Evolutionary conservation across 2,329 filamentous ascomycete species (phyloP).

Genomic region (Phoma sp.): DNA sequence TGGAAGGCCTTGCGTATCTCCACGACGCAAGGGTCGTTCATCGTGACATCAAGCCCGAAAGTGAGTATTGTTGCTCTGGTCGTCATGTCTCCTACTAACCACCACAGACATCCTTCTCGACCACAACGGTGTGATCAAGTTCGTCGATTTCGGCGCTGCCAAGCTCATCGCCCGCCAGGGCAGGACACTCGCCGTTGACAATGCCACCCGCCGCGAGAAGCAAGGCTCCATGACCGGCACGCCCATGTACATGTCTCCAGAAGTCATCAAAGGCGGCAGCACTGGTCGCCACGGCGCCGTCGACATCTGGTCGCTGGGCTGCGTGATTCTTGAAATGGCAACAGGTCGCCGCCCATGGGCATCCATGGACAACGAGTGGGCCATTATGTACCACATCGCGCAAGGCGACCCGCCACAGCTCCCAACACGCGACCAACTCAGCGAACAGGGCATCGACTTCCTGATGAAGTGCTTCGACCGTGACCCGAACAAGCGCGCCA

Average conservation of each 20-base stretch:
- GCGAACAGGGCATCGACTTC: constrained; percentile 84
- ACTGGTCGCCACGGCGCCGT: constrained; percentile 80
- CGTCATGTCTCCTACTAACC: constrained; percentile 29
- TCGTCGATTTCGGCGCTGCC: constrained; percentile 96
- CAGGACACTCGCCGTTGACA: constrained; percentile 76
- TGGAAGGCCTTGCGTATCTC: constrained; percentile 92
- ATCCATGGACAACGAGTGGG: constrained; percentile 97
- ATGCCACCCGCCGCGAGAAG: constrained; percentile 54
- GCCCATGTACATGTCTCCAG: constrained; percentile 99
- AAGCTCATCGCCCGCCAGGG: constrained; percentile 96
- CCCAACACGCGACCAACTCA: constrained; percentile 82
- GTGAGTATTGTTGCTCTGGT: constrained; percentile 56
- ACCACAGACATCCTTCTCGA: constrained; percentile 85
- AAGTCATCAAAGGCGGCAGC: constrained; percentile 87
- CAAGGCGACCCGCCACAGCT: constrained; percentile 92
- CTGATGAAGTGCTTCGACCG: constrained; percentile 83
- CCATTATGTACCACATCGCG: constrained; percentile 99
- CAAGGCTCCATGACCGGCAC: constrained; percentile 97
- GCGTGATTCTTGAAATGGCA: constrained; percentile 96
- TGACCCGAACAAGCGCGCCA: constrained; percentile 79
- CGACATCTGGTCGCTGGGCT: constrained; percentile 95
- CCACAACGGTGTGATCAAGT: constrained; percentile 98
- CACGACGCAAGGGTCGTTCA: constrained; percentile 93
- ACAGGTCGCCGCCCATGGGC: constrained; percentile 95
- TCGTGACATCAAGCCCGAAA: constrained; percentile 97